Evolutionary conservation across 176 grass and related monocot species (phyloP).

Genomic region (Oryza brachyantha): DNA sequence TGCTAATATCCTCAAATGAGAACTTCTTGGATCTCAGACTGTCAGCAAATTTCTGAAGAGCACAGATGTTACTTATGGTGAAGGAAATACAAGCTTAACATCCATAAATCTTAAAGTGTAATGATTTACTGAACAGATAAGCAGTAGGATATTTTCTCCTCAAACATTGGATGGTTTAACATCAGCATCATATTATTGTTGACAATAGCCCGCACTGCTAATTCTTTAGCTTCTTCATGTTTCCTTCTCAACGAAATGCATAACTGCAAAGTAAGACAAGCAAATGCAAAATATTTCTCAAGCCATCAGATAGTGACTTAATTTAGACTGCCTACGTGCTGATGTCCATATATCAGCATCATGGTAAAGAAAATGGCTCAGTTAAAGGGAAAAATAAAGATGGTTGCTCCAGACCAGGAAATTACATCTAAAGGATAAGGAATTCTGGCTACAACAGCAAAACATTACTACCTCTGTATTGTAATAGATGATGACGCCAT

Average conservation of each 20-base stretch:
- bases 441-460: background rate
- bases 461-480: no score
- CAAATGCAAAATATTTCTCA: constrained; percentile 12
- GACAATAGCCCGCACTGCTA: constrained; percentile 75
- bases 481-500: no score
- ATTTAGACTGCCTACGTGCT: background rate
- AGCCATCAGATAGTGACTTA: background rate
- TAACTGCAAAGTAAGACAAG: constrained; percentile 58
- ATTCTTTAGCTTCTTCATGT: constrained; percentile 84
- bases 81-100: constrained; percentile 52
- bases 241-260: constrained; percentile 83
- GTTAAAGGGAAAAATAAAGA: background rate
- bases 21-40: constrained; percentile 52
- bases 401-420: background rate
- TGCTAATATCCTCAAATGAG: constrained; percentile 46
- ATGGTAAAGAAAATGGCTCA: constrained; percentile 19
- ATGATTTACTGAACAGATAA: constrained; percentile 25
- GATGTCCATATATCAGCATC: background rate
- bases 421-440: background rate
- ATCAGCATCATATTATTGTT: constrained; percentile 88
- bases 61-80: constrained; percentile 54
- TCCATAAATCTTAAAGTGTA: constrained; percentile 25
- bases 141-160: constrained; percentile 88
- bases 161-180: constrained; percentile 87
- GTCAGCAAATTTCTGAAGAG: constrained; percentile 71